phyloP scores from a whole-genome alignment of 2,329 filamentous ascomycete genomes.

The Ophiostoma himal-ulmi region DNA sequence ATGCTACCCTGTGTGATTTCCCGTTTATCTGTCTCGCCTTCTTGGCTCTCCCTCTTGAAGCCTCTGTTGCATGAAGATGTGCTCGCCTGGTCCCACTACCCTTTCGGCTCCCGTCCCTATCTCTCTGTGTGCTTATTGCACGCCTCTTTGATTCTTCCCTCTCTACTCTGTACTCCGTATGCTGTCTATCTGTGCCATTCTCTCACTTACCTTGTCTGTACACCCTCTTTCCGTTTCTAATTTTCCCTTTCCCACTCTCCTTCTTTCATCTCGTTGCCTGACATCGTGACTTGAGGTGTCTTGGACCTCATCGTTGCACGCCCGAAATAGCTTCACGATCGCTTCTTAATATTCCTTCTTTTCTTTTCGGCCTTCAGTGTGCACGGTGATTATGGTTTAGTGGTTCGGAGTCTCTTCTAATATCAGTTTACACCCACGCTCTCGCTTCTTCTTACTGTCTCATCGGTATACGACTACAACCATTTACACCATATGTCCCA shows the following conservation, averaged over 20 bases:
- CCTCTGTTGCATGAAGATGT: slow-evolving; percentile 20
- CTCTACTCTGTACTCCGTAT: background rate
- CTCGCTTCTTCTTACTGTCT: slow-evolving; percentile 13
- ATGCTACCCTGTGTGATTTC: background rate
- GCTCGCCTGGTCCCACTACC: slow-evolving; percentile 10
- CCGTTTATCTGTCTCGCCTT: background rate
- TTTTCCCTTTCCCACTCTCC: slow-evolving; percentile 13
- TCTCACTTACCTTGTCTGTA: background rate
- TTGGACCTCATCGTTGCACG: slow-evolving; percentile 24
- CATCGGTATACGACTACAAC: slow-evolving; percentile 17
- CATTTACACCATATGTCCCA: slow-evolving; percentile 34
- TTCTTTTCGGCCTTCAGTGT: background rate
- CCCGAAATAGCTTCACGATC: slow-evolving; percentile 26
- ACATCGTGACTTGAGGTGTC: slow-evolving; percentile 13
- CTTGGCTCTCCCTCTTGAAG: background rate
- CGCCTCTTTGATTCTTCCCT: background rate
- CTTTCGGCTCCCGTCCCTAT: background rate
- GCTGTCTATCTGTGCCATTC: background rate
- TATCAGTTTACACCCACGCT: background rate
- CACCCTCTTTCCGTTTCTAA: background rate
- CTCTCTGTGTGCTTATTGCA: slow-evolving; percentile 7
- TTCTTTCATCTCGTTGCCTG: slow-evolving; percentile 16
- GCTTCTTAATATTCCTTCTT: slow-evolving; percentile 1
- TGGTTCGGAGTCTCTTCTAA: background rate
- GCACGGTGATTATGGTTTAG: slow-evolving; percentile 7